Conservation (phyloP, 768 basidiomycete species). For the Daedaleopsis sinensis region DNA sequence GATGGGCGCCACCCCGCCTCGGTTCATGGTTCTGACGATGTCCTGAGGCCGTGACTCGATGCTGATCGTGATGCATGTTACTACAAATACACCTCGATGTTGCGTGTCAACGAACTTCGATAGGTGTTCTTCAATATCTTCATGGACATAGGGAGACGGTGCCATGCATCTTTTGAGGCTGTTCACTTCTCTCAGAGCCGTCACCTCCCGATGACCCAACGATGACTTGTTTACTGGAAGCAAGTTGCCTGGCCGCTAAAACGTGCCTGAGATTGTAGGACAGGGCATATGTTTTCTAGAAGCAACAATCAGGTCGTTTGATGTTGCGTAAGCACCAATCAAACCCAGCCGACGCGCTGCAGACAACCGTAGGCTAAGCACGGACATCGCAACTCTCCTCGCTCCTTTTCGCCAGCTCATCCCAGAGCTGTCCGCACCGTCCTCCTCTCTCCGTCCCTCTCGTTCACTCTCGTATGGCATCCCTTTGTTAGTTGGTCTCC, state of each 20-base stretch:
- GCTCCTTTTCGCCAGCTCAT: constrained; percentile 16
- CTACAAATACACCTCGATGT: too few species aligned
- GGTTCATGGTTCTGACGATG: too few species aligned
- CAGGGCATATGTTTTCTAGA: constrained; percentile 8
- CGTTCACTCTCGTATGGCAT: constrained; percentile 26
- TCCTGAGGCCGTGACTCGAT: too few species aligned
- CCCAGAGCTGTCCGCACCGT: constrained; percentile 18
- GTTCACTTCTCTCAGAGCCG: too few species aligned
- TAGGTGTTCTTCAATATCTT: too few species aligned
- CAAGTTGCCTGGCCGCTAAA: not conserved
- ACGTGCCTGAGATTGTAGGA: not conserved
- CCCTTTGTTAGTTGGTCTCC: constrained; percentile 22
- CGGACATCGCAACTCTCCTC: constrained; percentile 13
- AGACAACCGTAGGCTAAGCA: not conserved
- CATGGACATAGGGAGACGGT: too few species aligned
- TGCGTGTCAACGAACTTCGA: too few species aligned
- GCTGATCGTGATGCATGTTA: too few species aligned
- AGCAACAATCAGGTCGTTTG: constrained; percentile 19
- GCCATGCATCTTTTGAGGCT: too few species aligned
- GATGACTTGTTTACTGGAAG: not conserved
- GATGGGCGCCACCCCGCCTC: too few species aligned
- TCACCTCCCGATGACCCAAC: too few species aligned
- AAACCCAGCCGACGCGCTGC: constrained; percentile 21
- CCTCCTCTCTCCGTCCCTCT: constrained; percentile 4
- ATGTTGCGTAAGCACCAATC: constrained; percentile 29